Conservation (phyloP, 2,329 filamentous ascomycete species). For the Venturia asperata region DNA sequence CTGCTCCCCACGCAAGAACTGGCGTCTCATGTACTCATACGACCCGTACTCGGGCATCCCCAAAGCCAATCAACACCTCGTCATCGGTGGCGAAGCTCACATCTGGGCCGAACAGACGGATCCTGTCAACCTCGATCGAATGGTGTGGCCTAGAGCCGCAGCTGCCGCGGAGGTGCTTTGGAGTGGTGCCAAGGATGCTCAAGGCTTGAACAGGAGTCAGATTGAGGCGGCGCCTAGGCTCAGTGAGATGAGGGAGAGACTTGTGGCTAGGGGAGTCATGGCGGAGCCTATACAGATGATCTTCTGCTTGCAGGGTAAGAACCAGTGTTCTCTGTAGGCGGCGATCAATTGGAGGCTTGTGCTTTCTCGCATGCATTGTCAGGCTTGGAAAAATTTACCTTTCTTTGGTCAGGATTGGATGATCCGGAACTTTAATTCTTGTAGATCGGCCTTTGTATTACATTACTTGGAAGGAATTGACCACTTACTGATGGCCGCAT, state of each 20-base stretch:
- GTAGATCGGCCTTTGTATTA: too few species aligned
- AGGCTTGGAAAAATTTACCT: neutral
- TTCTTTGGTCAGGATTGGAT: neutral
- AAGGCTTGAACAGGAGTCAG: constrained; percentile 63
- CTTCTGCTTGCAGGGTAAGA: constrained; percentile 57
- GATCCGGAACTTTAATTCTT: neutral
- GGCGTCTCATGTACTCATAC: constrained; percentile 73
- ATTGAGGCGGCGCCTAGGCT: constrained; percentile 62
- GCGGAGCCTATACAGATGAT: constrained; percentile 64
- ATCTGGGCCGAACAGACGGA: constrained; percentile 78
- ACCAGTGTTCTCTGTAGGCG: constrained; percentile 16
- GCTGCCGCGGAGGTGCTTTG: constrained; percentile 75
- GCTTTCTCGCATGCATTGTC: neutral
- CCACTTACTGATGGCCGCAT: too few species aligned
- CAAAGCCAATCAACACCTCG: constrained; percentile 53
- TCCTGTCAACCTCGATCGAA: constrained; percentile 62
- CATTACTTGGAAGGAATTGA: too few species aligned
- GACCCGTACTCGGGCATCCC: constrained; percentile 63
- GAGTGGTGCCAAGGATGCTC: constrained; percentile 61
- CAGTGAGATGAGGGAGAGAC: constrained; percentile 67
- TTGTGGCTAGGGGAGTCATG: constrained; percentile 60
- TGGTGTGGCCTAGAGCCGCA: constrained; percentile 69
- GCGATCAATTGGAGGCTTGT: neutral
- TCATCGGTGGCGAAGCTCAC: constrained; percentile 74
- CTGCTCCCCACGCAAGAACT: constrained; percentile 73